Evolutionary conservation across 306 rosid genomes (phyloP), one percentile per base, ranked within the genome.

Genomic region (Rosa rugosa): DNA sequence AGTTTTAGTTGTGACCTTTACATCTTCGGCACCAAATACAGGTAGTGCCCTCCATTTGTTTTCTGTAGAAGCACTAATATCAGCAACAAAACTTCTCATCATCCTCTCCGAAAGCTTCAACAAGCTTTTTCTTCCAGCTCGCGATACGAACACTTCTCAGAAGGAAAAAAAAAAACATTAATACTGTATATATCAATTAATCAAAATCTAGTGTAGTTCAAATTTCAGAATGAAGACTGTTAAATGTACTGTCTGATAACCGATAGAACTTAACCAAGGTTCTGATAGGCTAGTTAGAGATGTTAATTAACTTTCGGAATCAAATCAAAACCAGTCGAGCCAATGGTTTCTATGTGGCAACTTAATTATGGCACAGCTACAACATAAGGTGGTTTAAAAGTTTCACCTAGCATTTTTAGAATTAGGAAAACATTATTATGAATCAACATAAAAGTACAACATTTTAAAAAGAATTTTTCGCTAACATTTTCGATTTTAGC

Each of bases 101-200:
- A 89, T 71, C 78, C 93, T 87, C 59, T 89, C 87, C 0, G 90
- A 83, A 50, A 91, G 75, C 66, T 76, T 87, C 79, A 89, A 34
- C 6, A 89, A 14, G 66, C 81, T 84, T 74, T 31, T 71, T 75
- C 87, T 87, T 36, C 90, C 93, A n/a, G 0, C 62, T 75, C 80
- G 66, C 7, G 77, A 22, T 54, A 64, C 12, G n/a, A 64, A 34
- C 69, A 31, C 44, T 64, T 31, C 6, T 9, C 25, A 27, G 25
- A 27, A 27, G 38, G 38, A 13, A 63, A 12, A 31, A 60, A 13
- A 14, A 14, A 13, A 63, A 31, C 12, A 11, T 27, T 60, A 60
- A 85, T 89, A 57, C 3, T 81, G 80, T 82, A 87, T 59, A 1
- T 59, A 25, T 60, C 36, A 25, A 1, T 11, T 60, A 5, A 56